Base-by-base conservation (phyloP, 202 grass and related monocot species). In the Panicum hallii region DNA sequence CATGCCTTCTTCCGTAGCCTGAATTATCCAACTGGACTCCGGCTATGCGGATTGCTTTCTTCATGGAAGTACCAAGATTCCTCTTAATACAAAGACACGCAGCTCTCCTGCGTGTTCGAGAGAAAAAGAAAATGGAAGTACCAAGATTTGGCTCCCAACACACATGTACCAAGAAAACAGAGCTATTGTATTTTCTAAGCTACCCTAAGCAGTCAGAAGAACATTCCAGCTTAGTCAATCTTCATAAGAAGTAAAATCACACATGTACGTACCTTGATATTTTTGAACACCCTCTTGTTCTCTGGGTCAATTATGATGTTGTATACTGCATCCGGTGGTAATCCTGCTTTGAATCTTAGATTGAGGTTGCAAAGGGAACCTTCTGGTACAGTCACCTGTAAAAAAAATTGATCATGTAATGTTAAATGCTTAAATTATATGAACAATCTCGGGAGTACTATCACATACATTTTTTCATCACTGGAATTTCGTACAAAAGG, bases 261-360 rank as follows among this genome's bases (percentile, higher is more conserved):
- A 82, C 47, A 2, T 55, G 26, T 65, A 70, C 50, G 72, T 64
- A 99, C 93, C 96, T 96, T 99, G 49, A 99, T 99, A 85, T 99
- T 99, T 80, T 94, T 94, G 69, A 99, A 99, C 69, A 99, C 93
- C 54, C 91, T 82, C 89, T 95, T 95, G 62, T 99, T 99, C 49
- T 87, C 93, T 15, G 93, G 93, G 63, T 99, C 84, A 50, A 90
- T 89, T 67, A 94, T 90, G 47, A 99, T 99, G 81, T 95, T 92
- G 82, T 94, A 99, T 72, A 99, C 93, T 82, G 96, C 93, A 74
- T 95, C 96, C 2, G 96, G 93, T 66, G 96, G 96, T 54, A 95
- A 84, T 12, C 96, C 96, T 48, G 84, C 88, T 55, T 91, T 82
- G 46, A 99, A 99, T 75, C 50, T 90, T 28, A 95, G 70, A 77